These are phyloP conservation scores for Helichrysum umbraculigerum DNA, from an alignment of 129 eudicot species.

Conservation along the genomic window DNA sequence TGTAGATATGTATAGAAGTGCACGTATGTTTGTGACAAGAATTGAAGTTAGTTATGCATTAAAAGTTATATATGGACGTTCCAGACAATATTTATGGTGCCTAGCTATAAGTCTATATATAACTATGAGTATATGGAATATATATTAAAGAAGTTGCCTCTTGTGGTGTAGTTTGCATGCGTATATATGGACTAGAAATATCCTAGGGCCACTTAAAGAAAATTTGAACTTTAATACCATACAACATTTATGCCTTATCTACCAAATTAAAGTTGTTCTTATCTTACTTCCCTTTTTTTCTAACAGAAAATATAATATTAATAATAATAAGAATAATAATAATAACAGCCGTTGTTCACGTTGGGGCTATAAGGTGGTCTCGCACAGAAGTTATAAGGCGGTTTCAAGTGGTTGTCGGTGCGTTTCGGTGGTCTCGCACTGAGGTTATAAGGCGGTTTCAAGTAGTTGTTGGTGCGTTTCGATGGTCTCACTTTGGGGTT, in stretches of 20 bases:
- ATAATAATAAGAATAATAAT: too few relatives aligned
- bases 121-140: conserved; percentile 16
- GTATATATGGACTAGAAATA: conserved; percentile 26
- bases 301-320: too few relatives aligned
- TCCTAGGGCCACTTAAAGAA: conserved; percentile 21
- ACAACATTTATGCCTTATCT: conserved; percentile 27
- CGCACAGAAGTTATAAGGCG: too few relatives aligned
- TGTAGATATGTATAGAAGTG: background rate
- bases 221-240: background rate
- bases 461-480: too few relatives aligned
- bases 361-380: too few relatives aligned
- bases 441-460: too few relatives aligned
- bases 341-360: too few relatives aligned
- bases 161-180: conserved; percentile 33
- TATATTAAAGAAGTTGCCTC: background rate
- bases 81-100: conserved; percentile 25
- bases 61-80: background rate
- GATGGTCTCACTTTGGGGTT: too few relatives aligned
- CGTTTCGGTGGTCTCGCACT: too few relatives aligned
- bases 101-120: background rate
- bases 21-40: background rate
- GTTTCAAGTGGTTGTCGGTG: too few relatives aligned
- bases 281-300: background rate
- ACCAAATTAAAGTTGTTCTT: background rate
- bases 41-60: background rate